Base-by-base conservation (phyloP, 2,329 filamentous ascomycete species). In the Ophiostoma tasmaniense region DNA sequence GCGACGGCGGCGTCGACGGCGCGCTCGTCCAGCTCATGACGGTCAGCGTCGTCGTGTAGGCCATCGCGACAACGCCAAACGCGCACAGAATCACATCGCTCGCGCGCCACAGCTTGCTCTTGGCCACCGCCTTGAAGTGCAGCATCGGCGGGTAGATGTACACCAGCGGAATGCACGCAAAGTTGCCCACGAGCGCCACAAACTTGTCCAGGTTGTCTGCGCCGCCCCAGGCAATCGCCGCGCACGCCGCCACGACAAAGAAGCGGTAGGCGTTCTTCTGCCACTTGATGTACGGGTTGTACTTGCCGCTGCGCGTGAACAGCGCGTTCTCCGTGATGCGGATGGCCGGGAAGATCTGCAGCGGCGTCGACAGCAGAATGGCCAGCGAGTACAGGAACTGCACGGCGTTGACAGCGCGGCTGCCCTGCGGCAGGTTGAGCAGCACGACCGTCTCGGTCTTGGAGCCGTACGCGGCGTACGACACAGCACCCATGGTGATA, bases 271-370 rank as follows among this genome's bases (percentile, higher is more conserved):
- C 82, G 74, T 99, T 99, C 87, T 99, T 99, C 84, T 98, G 91
- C 95, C 95, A 99, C 82, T 99, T 99, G 83, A 99, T 96, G 76
- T 92, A 95, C 0, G 93, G 93, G 77, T 98, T 97, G 81, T 97
- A 97, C 80, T 99, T 99, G 74, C 95, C 93, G 72, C 93, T 97
- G 76, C 90, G 86, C 30, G 91, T 96, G 79, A 98, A 99, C 7
- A 98, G 84, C 73, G 93, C 92, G 74, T 96, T 97, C 79, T 96
- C 93, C 42, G 92, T 92, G 75, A 99, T 99, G 76, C 94, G 90
- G 75, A 99, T 98, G 61, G 95, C 95, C 0, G 95, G 95, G 83
- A 98, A 99, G 73, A 99, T 93, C 77, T 99, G 96, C 70, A 99
- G 82, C 6, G 95, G 95, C 0, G 95, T 99, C 45, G 92, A 97